Evolutionary conservation across 805 yeast species (phyloP).

Genomic region (Nakazawaea wickerhamii): DNA sequence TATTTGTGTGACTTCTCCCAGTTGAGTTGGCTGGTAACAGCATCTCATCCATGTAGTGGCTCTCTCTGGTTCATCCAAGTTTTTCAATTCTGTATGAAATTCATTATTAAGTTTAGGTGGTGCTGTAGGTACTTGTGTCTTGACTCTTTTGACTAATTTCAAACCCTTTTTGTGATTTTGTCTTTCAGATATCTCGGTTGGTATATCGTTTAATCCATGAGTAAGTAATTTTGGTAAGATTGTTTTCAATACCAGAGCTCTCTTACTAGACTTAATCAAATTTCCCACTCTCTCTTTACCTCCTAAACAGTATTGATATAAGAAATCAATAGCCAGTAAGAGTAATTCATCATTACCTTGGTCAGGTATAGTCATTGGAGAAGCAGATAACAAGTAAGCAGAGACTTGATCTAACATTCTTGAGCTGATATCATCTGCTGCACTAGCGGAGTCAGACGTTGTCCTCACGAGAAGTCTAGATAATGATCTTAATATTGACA

Average conservation of each 20-base stretch:
- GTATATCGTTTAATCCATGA: conserved; percentile 37
- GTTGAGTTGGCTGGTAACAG: conserved; percentile 71
- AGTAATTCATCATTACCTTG: conserved; percentile 60
- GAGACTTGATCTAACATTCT: conserved; percentile 48
- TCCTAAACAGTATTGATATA: conserved; percentile 73
- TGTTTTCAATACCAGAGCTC: conserved; percentile 47
- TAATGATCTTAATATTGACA: conserved; percentile 68
- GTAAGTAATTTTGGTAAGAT: conserved; percentile 60
- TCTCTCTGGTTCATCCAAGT: conserved; percentile 77
- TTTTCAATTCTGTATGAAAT: conserved; percentile 54
- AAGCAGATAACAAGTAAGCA: conserved; percentile 40
- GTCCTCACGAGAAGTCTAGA: conserved; percentile 73
- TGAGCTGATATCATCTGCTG: conserved; percentile 41
- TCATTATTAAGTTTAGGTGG: conserved; percentile 57
- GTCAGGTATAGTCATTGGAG: conserved; percentile 23
- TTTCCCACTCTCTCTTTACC: conserved; percentile 51
- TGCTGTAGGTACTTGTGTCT: conserved; percentile 54
- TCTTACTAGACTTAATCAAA: conserved; percentile 40
- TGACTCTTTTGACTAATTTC: conserved; percentile 51
- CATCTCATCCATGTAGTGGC: conserved; percentile 95
- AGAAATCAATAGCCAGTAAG: conserved; percentile 70
- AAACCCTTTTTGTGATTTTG: conserved; percentile 17
- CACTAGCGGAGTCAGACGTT: conserved; percentile 39
- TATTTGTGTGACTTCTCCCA: conserved; percentile 90
- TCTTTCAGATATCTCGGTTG: conserved; percentile 21